phyloP scores from a whole-genome alignment of 768 basidiomycete species.

The Suillus spraguei region DNA sequence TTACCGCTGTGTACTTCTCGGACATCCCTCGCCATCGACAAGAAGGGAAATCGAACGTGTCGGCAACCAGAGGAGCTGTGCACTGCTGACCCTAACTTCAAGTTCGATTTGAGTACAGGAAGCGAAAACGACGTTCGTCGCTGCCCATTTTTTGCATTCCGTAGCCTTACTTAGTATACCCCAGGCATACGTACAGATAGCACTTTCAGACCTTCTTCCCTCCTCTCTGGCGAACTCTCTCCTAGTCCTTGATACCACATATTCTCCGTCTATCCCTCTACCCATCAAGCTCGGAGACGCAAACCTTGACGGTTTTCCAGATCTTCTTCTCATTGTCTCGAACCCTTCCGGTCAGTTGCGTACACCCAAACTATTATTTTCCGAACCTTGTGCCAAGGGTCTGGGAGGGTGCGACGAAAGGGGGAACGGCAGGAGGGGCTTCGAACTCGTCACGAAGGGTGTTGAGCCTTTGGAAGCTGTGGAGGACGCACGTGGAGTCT shows the following conservation, averaged over 20 bases:
- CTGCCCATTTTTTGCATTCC: background rate
- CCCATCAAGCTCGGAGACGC: slow-evolving; percentile 85
- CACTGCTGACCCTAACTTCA: slow-evolving; percentile 76
- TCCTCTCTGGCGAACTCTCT: slow-evolving; percentile 48
- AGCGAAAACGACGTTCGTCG: slow-evolving; percentile 51
- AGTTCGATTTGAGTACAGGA: slow-evolving; percentile 63
- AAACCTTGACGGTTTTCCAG: slow-evolving; percentile 94
- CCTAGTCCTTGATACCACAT: slow-evolving; percentile 69
- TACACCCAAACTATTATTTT: slow-evolving; percentile 64
- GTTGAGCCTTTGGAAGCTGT: slow-evolving; percentile 63
- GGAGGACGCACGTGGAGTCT: slow-evolving; percentile 75
- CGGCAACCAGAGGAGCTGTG: slow-evolving; percentile 83
- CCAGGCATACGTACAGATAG: slow-evolving; percentile 69
- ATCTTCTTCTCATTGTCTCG: slow-evolving; percentile 65
- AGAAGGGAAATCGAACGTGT: slow-evolving; percentile 60
- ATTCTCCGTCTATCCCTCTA: slow-evolving; percentile 69
- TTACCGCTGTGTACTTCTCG: slow-evolving; percentile 73
- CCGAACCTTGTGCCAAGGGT: slow-evolving; percentile 58
- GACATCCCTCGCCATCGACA: slow-evolving; percentile 46
- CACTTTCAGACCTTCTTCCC: slow-evolving; percentile 62
- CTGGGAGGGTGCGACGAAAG: slow-evolving; percentile 57
- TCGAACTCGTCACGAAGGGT: slow-evolving; percentile 55
- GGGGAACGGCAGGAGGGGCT: slow-evolving; percentile 64
- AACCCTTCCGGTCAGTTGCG: slow-evolving; percentile 41
- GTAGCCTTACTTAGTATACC: slow-evolving; percentile 6